These are phyloP conservation scores for Adansonia gregorii DNA, from an alignment of 441 rosid genomes.

Conservation along the genomic window DNA sequence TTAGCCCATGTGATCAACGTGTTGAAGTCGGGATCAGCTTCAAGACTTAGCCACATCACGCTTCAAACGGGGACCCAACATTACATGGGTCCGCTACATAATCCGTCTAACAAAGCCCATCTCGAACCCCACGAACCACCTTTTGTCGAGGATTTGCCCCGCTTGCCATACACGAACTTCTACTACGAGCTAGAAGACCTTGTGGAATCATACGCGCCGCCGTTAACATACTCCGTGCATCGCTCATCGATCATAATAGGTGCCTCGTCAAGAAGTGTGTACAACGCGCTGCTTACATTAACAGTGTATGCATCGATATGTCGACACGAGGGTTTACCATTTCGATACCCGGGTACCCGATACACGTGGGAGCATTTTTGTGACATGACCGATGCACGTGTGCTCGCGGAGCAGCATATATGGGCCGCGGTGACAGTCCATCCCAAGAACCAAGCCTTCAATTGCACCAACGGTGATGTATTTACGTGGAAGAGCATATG, in stretches of 20 bases:
- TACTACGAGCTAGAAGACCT: slow-evolving; percentile 43
- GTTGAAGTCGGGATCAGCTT: slow-evolving; percentile 28
- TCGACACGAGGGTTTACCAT: slow-evolving; percentile 31
- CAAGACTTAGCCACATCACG: slow-evolving; percentile 31
- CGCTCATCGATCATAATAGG: slow-evolving; percentile 42
- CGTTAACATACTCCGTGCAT: slow-evolving; percentile 36
- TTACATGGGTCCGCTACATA: slow-evolving; percentile 25
- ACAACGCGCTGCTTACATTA: slow-evolving; percentile 33
- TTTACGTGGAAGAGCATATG: slow-evolving; percentile 42
- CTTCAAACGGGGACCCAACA: slow-evolving; percentile 46
- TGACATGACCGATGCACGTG: slow-evolving; percentile 38
- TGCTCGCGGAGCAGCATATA: slow-evolving; percentile 44
- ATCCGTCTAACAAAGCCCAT: slow-evolving; percentile 14
- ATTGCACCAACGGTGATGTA: slow-evolving; percentile 42
- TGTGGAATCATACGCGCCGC: slow-evolving; percentile 25
- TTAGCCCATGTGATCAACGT: slow-evolving; percentile 37
- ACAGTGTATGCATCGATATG: slow-evolving; percentile 43
- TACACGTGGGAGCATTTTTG: slow-evolving; percentile 47
- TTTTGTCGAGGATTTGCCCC: slow-evolving; percentile 34
- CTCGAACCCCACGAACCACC: slow-evolving; percentile 31
- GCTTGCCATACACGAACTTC: slow-evolving; percentile 45
- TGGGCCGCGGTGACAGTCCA: slow-evolving; percentile 32
- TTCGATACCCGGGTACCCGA: slow-evolving; percentile 33
- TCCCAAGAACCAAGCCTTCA: slow-evolving; percentile 39
- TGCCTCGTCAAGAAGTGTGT: slow-evolving; percentile 39